Base-by-base conservation (phyloP, 176 grass and related monocot species). In the Carex parvula region DNA sequence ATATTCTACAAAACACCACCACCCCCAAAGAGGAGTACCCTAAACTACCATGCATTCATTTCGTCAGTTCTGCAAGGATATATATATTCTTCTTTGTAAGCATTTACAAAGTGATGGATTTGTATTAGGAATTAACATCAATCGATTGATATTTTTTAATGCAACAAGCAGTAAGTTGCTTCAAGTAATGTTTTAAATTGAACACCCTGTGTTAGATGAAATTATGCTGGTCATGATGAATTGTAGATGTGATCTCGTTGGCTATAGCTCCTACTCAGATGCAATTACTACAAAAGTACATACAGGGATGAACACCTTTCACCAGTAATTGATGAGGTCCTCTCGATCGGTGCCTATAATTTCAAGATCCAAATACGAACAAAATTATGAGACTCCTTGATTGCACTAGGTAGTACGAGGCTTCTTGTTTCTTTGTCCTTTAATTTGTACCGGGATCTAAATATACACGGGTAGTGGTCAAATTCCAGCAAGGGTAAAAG, bases 211-310 rank as follows among this genome's bases (percentile, higher is more conserved):
- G 22, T 75, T 54, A 54, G 46, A 12, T 53, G n/a, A 76, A 76
- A 54, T 76, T 55, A 77, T 77, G 24, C 50, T 56, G 3, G 50
- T 77, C 48, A 77, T 77, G 73, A 77, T 77, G 73, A 77, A 30
- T 77, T 77, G 50, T 55, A 77, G 73, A 77, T 48, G 44, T 55
- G 48, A 76, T 76, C 20, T 2, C 4, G 46, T 52, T 76, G 46
- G 71, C 26, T 26, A 26, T 26, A 26, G 26, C 46, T 75, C 71
- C 46, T 53, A 55, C 3, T 55, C 54, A 55, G 72, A 53, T 32
- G 48, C 72, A 76, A 76, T 76, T 76, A 56, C 42, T 20, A 22
- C 69, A 74, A 26, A 52, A 54, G 13, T 76, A 55, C 50, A 76
- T 21, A 70, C 8, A 71, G 17, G 8, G 68, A 4, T n/a, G 65